Conservation (phyloP, 495 filamentous ascomycete genomes). For the Extremus antarcticus region DNA sequence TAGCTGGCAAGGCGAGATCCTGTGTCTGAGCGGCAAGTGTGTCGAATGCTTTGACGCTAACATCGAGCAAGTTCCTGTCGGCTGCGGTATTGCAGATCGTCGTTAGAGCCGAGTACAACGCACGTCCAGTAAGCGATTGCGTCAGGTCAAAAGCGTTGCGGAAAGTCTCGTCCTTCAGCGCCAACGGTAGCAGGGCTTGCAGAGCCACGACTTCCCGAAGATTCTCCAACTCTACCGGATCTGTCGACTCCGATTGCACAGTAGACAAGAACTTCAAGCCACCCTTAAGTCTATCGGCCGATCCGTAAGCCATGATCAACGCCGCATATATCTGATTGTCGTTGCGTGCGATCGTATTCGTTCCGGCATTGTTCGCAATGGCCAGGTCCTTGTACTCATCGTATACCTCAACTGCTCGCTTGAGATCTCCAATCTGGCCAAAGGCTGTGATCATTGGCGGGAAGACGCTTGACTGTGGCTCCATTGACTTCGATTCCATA, state of each 20-base stretch:
- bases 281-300: slow-evolving; percentile 63
- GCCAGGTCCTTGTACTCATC: slow-evolving; percentile 83
- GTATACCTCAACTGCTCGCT: slow-evolving; percentile 88
- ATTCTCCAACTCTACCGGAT: slow-evolving; percentile 37
- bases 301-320: slow-evolving; percentile 74
- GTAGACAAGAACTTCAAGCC: slow-evolving; percentile 73
- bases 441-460: slow-evolving; percentile 89
- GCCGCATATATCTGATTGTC: slow-evolving; percentile 81
- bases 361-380: slow-evolving; percentile 65
- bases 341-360: slow-evolving; percentile 57
- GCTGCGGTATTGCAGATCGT: slow-evolving; percentile 59
- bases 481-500: slow-evolving; percentile 67
- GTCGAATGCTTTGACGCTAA: slow-evolving; percentile 58
- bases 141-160: slow-evolving; percentile 45
- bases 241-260: slow-evolving; percentile 48
- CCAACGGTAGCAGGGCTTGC: slow-evolving; percentile 63
- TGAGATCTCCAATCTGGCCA: slow-evolving; percentile 64
- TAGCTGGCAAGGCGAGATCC: slow-evolving; percentile 52
- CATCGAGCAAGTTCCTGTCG: slow-evolving; percentile 60
- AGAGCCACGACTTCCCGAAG: slow-evolving; percentile 60
- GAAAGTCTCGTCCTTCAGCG: slow-evolving; percentile 51
- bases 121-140: slow-evolving; percentile 36
- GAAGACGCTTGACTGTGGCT: slow-evolving; percentile 69
- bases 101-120: slow-evolving; percentile 44
- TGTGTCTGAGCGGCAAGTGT: slow-evolving; percentile 32